Base-by-base conservation (phyloP, 192 early-diverging fungal species). In the Entophlyctis luteolus region DNA sequence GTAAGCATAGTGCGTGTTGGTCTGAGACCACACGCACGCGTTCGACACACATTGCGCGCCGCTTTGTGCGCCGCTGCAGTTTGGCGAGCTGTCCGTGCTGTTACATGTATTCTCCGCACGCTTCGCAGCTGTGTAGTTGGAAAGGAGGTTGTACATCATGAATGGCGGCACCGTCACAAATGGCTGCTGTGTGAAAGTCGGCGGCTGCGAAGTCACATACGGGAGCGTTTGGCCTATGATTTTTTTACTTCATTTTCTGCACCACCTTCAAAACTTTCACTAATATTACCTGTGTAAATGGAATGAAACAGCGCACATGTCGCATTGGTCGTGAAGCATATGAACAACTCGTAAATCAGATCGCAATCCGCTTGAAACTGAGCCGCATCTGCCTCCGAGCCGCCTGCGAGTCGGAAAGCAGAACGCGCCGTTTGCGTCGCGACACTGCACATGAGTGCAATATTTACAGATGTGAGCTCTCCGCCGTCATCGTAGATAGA, bases 251-350 rank as follows among this genome's bases (percentile, higher is more conserved):
- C 28, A 12, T 42, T 42, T 42, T 42, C 10, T 52, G 14, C 4
- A 1, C 16, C 1, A 12, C 16, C 50, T n/a, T n/a, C n/a, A n/a
- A n/a, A n/a, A n/a, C 28, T 70, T 32, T 8, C 20, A 53, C 1
- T 2, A 54, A 1, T 20, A n/a, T 29, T 52, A 60, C 56, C 39
- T 29, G 49, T 14, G 36, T 66, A 66, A 28, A 66, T 66, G 32
- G 63, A 66, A 28, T 55, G 63, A 23, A 66, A 54, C 14, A 66
- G 23, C 0, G 56, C 18, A 59, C 90, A 92, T 0, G 86, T 84
- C 36, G 83, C 77, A 63, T 91, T 91, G n/a, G 62, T 36, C 0
- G 87, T 79, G 59, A 91, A 70, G 56, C 90, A 92, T 12, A 73
- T 71, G 45, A 88, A 71, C 48, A 91, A 54, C 27, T 77, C 63